phyloP scores from a whole-genome alignment of 2,329 filamentous ascomycete genomes.

The Penicillium brasilianum region DNA sequence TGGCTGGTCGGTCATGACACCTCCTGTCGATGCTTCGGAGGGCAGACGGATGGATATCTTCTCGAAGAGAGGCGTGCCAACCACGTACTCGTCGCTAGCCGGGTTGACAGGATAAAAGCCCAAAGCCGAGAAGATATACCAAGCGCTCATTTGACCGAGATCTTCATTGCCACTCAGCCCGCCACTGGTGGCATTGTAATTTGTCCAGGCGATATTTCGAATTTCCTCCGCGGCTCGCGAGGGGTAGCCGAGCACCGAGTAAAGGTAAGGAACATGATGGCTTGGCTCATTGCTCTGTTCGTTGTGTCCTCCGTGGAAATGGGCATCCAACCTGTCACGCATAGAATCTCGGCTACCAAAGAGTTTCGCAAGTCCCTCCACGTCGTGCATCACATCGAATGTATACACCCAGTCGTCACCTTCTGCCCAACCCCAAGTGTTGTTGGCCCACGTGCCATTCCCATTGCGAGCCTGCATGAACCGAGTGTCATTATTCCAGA shows the following conservation, averaged over 20 bases:
- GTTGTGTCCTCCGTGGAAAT: slow-evolving; percentile 54
- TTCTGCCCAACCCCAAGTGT: slow-evolving; percentile 56
- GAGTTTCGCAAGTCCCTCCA: slow-evolving; percentile 48
- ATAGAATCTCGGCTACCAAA: slow-evolving; percentile 47
- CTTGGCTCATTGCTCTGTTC: slow-evolving; percentile 57
- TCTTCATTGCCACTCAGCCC: slow-evolving; percentile 57
- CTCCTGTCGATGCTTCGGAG: slow-evolving; percentile 38
- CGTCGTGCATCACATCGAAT: slow-evolving; percentile 56
- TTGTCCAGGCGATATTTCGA: slow-evolving; percentile 44
- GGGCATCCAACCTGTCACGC: slow-evolving; percentile 51
- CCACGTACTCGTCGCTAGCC: slow-evolving; percentile 52
- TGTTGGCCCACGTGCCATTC: slow-evolving; percentile 53
- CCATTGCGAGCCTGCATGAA: slow-evolving; percentile 57
- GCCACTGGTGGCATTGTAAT: slow-evolving; percentile 54
- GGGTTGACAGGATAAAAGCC: slow-evolving; percentile 57
- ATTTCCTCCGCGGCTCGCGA: slow-evolving; percentile 46
- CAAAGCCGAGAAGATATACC: slow-evolving; percentile 55
- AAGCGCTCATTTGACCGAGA: slow-evolving; percentile 57
- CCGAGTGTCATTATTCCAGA: slow-evolving; percentile 52
- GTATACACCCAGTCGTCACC: slow-evolving; percentile 59
- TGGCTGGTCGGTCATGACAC: slow-evolving; percentile 18
- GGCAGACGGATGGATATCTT: slow-evolving; percentile 49
- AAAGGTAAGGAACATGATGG: slow-evolving; percentile 56
- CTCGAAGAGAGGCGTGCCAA: slow-evolving; percentile 56
- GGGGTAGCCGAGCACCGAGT: slow-evolving; percentile 51